phyloP scores from a whole-genome alignment of 495 filamentous ascomycete genomes.

The Penicillium maclennaniae region DNA sequence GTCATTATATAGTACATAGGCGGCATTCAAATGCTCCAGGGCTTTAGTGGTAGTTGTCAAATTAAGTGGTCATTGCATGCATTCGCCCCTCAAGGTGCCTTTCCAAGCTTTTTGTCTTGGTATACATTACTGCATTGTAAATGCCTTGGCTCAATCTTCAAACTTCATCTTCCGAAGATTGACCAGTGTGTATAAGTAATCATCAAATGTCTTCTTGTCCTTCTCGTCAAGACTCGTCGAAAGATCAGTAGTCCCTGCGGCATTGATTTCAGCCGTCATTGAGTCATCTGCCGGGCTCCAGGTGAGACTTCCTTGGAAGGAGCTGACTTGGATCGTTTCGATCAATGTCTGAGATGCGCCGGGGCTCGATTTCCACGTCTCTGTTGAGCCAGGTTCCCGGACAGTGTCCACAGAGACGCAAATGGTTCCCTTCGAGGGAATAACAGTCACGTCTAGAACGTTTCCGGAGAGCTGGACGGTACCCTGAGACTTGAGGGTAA shows the following conservation, averaged over 20 bases:
- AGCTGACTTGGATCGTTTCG: conserved; percentile 25
- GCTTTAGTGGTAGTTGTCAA: too few relatives aligned
- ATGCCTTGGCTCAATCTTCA: conserved; percentile 19
- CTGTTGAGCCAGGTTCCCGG: conserved; percentile 39
- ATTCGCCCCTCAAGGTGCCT: neutral
- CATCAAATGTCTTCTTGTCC: conserved; percentile 30
- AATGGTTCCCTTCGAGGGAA: conserved; percentile 36
- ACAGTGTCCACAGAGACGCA: conserved; percentile 55
- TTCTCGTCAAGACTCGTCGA: conserved; percentile 31
- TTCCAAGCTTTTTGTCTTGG: neutral
- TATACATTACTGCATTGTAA: conserved; percentile 1
- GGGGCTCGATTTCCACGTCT: conserved; percentile 27
- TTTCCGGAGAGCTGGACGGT: conserved; percentile 55
- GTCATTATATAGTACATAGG: too few relatives aligned
- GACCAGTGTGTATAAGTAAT: conserved; percentile 65
- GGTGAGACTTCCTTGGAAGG: conserved; percentile 12
- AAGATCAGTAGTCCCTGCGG: conserved; percentile 32
- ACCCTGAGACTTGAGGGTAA: conserved; percentile 40
- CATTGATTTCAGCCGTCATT: conserved; percentile 26
- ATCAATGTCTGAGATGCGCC: conserved; percentile 21
- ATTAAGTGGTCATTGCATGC: too few relatives aligned
- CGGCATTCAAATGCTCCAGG: too few relatives aligned
- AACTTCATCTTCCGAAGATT: conserved; percentile 66
- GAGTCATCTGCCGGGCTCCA: conserved; percentile 25
- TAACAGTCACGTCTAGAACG: conserved; percentile 52